phyloP scores from a whole-genome alignment of 1,139 yeast species.

The Candida freyschussii region DNA sequence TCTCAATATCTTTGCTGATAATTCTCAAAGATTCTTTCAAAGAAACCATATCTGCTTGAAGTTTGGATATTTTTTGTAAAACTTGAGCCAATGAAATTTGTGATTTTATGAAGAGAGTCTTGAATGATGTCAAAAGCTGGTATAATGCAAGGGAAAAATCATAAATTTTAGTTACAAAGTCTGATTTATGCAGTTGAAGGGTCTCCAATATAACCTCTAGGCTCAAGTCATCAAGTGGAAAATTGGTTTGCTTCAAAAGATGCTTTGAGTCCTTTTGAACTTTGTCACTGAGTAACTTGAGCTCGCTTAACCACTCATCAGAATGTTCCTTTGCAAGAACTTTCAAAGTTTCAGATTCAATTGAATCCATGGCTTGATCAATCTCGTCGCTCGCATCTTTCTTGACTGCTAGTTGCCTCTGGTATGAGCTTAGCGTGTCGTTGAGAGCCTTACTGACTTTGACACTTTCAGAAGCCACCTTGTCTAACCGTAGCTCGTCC shows the following conservation, averaged over 20 bases:
- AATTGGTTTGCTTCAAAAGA: conserved; percentile 13
- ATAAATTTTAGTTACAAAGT: conserved; percentile 30
- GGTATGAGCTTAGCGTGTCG: conserved; percentile 25
- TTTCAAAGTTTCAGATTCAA: conserved; percentile 16
- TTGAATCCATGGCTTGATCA: conserved; percentile 13
- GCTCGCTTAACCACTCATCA: conserved; percentile 12
- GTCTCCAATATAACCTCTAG: conserved; percentile 25
- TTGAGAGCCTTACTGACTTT: conserved; percentile 25
- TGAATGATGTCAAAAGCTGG: conserved; percentile 22
- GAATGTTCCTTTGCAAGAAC: conserved; percentile 11
- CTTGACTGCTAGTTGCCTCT: conserved; percentile 26
- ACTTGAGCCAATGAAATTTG: conserved; percentile 20
- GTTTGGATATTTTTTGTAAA: conserved; percentile 13
- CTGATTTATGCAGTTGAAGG: conserved; percentile 27
- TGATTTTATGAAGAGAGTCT: conserved; percentile 14
- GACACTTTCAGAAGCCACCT: conserved; percentile 27
- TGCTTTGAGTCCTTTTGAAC: conserved; percentile 23
- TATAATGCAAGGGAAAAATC: conserved; percentile 28
- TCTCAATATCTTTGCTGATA: conserved; percentile 18
- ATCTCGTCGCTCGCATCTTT: conserved; percentile 12
- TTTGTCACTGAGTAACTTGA: conserved; percentile 16
- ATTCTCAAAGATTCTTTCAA: conserved; percentile 19
- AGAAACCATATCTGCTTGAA: conserved; percentile 19
- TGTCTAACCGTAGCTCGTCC: conserved; percentile 25
- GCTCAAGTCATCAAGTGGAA: conserved; percentile 18